Base-by-base conservation (phyloP, 768 basidiomycete genomes). In the Pulveroboletus sp. region DNA sequence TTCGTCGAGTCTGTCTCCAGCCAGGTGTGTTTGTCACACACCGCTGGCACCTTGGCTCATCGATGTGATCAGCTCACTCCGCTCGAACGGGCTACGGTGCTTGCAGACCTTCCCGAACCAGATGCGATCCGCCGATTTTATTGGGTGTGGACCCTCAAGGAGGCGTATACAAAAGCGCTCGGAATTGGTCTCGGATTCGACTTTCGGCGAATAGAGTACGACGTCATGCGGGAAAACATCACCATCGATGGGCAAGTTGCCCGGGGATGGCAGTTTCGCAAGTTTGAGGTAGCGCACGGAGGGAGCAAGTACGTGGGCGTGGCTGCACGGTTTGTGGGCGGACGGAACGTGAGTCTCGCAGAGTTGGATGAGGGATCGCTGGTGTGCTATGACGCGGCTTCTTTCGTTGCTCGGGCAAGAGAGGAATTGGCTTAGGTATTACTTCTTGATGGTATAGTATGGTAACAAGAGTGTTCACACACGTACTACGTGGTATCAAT, bases 131-230 rank as follows among this genome's bases (percentile, higher is more conserved):
- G 72, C 37, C 70, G 72, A 14, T 87, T 93, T 64, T 90, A 86
- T 60, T 84, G 84, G 75, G 79, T 90, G 54, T 94, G 91, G 91
- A 92, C 92, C 7, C 68, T 90, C 63, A 94, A 94, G 68, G 91
- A 94, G 65, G 90, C 92, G 4, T 93, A 92, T 65, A 90, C 88
- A 6, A 94, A 94, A 69, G 88, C 90, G 3, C 75, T 93, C 29
- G 92, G 92, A 1, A 62, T 86, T 29, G 91, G 91, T 0, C 77
- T 94, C 13, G 85, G 89, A 2, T 91, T 91, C 61, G 86, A 92
- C 57, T 87, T 92, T 67, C 73, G 72, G 20, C 79, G 89, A 19
- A 78, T 93, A 51, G 82, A 90, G 61, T 90, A 82, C 65, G 75
- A 88, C 59, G 72, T 82, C 9, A 61, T 62, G 19, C 59, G 71